Conservation (phyloP, 2,329 filamentous ascomycete species). For the Ascochyta fabae region DNA sequence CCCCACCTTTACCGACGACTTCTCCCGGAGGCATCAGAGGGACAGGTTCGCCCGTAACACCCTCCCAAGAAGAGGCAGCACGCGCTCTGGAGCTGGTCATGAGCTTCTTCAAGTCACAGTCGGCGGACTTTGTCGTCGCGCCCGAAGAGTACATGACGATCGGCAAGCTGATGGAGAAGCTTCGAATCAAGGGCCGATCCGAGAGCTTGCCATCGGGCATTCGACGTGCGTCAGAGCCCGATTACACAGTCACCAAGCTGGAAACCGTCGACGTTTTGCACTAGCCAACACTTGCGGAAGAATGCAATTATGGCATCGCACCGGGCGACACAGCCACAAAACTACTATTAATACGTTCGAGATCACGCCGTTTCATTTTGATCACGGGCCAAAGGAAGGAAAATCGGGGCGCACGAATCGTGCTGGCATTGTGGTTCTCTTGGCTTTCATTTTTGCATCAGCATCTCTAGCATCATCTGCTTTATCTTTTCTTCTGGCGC, state of each 20-base stretch:
- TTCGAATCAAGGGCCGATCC: slow-evolving; percentile 69
- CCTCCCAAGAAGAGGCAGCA: slow-evolving; percentile 83
- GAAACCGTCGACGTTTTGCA: slow-evolving; percentile 41
- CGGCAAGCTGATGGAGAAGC: slow-evolving; percentile 83
- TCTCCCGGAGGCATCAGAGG: slow-evolving; percentile 36
- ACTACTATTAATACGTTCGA: slow-evolving; percentile 12
- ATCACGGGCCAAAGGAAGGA: slow-evolving; percentile 8
- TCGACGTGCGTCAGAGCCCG: slow-evolving; percentile 47
- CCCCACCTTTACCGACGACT: slow-evolving; percentile 53
- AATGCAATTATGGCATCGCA: slow-evolving; percentile 16
- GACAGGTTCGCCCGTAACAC: slow-evolving; percentile 60
- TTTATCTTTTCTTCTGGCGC: slow-evolving; percentile 13
- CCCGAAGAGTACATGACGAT: slow-evolving; percentile 79
- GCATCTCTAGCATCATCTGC: slow-evolving; percentile 35
- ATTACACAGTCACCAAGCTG: slow-evolving; percentile 38
- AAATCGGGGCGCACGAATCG: slow-evolving; percentile 13
- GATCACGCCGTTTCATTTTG: slow-evolving; percentile 1
- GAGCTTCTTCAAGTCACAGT: slow-evolving; percentile 77
- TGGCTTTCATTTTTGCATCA: slow-evolving; percentile 31
- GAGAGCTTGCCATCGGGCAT: slow-evolving; percentile 42
- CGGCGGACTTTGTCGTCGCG: slow-evolving; percentile 73
- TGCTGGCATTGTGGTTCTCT: slow-evolving; percentile 19
- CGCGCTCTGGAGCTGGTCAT: slow-evolving; percentile 82
- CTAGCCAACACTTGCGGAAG: slow-evolving; percentile 23
- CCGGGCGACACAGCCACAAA: slow-evolving; percentile 18